phyloP scores from a whole-genome alignment of 1,284 basidiomycete species.

The Coniferiporia weirii region DNA sequence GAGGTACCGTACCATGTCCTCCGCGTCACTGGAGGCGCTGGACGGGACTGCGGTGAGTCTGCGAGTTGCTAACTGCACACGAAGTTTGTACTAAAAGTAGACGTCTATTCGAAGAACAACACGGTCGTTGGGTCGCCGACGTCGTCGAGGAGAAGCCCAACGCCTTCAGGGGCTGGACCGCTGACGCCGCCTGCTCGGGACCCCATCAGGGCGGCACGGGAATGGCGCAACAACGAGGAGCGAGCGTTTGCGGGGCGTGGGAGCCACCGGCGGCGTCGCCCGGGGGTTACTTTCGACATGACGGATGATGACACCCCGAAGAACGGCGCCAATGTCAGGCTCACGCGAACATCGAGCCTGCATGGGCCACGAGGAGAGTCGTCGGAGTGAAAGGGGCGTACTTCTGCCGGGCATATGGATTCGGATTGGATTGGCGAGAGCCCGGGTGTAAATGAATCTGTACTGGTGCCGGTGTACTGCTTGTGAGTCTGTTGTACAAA shows the following conservation, averaged over 20 bases:
- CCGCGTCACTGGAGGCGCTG: constrained; percentile 66
- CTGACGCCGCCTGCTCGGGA: constrained; percentile 58
- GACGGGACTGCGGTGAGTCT: constrained; percentile 67
- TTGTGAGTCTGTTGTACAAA: background rate
- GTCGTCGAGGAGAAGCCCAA: constrained; percentile 57
- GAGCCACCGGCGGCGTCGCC: constrained; percentile 46
- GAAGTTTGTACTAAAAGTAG: constrained; percentile 18
- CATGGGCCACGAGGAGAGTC: constrained; percentile 5
- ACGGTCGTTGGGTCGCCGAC: constrained; percentile 70
- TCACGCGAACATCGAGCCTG: background rate
- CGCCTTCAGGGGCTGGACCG: constrained; percentile 46
- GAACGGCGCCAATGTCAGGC: constrained; percentile 9
- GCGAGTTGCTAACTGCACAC: background rate
- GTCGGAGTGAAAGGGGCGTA: background rate
- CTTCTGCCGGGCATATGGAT: background rate
- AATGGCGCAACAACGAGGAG: constrained; percentile 58
- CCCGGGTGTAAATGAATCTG: no score
- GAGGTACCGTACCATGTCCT: constrained; percentile 62
- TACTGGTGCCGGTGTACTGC: background rate
- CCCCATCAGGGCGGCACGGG: constrained; percentile 52
- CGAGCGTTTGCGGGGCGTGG: constrained; percentile 35
- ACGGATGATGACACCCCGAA: constrained; percentile 36
- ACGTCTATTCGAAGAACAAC: constrained; percentile 41
- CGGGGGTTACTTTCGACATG: constrained; percentile 67
- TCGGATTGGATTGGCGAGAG: background rate